Base-by-base conservation (phyloP, 1,284 basidiomycete genomes). In the Pseudozyma sp. region DNA sequence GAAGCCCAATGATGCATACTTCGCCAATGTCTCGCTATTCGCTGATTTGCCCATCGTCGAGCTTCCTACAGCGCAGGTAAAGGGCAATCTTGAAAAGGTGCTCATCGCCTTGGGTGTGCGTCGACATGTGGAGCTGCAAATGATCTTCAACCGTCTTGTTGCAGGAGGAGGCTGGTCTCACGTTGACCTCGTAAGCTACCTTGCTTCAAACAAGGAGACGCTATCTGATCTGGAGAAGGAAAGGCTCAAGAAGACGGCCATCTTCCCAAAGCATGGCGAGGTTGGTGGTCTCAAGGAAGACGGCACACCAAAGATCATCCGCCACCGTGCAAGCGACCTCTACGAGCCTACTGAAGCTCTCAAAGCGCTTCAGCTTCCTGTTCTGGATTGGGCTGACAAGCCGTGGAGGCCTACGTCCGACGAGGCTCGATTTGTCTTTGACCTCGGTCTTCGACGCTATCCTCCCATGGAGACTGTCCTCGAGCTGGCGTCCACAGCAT, bases 11-110 rank as follows among this genome's bases (percentile, higher is more conserved):
- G 90, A 95, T 65, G 88, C 94, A 6, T 99, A 99, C 86, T 95
- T 98, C 84, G 87, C 92, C 21, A 93, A 90, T 74, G 93, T 92
- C 40, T 90, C 93, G 69, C 88, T 98, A 11, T 98, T 99, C 84
- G 89, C 90, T 13, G 95, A 99, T 85, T 87, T 97, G 21, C 80
- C 77, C 0, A 89, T 95, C 34, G 90, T 96, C 2, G 89, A 88
- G 1, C 87, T 98, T 51, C 90, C 93, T 0, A 92, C 91, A 12
- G 72, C 85, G 0, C 64, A 68, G 36, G 88, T 96, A 70, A 95
- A 92, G 81, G 92, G 92, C 1, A 87, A 88, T 14, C 83, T 95
- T 71, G 94, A 96, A 79, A 92, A 90, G 77, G 85, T 97, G 25
- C 86, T 99, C 5, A 87, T 90, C 31, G 89, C 89, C 0, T 87